Conservation (phyloP, 2,329 filamentous ascomycete genomes). For the Cladosporium velox region DNA sequence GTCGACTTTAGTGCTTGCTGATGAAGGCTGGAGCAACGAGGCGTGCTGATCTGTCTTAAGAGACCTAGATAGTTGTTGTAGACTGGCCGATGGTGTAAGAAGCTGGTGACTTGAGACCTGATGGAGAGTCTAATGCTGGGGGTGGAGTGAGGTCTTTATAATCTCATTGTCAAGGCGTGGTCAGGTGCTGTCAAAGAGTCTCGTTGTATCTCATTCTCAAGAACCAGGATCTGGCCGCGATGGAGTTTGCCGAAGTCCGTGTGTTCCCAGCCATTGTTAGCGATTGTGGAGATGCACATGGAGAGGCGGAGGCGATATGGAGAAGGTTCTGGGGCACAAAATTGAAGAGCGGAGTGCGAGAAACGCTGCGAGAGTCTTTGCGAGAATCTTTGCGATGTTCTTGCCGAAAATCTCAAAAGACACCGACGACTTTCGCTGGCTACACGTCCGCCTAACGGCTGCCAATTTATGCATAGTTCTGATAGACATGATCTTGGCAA, state of each 20-base stretch:
- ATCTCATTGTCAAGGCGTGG: neutral
- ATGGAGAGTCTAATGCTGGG: neutral
- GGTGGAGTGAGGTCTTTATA: conserved; percentile 11
- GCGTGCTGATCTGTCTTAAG: neutral
- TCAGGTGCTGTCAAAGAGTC: neutral
- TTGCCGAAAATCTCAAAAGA: conserved; percentile 10
- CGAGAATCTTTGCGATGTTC: conserved; percentile 7
- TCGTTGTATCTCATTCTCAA: neutral
- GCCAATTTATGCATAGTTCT: neutral
- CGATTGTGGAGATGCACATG: conserved; percentile 13
- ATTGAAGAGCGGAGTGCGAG: neutral
- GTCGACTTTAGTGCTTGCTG: neutral
- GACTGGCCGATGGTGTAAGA: neutral
- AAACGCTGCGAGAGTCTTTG: neutral
- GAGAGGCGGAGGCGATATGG: conserved; percentile 16
- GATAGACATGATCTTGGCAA: neutral
- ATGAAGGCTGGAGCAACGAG: neutral
- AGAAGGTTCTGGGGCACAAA: neutral
- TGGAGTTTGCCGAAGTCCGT: conserved; percentile 4
- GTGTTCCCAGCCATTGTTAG: neutral
- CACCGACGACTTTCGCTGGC: too few relatives aligned
- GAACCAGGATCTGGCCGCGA: conserved; percentile 3
- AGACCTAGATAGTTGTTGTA: neutral
- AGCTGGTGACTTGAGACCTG: neutral
- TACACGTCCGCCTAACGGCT: too few relatives aligned